Percentiles rank a stretch among this genome's conserved stretches.
Evolutionary conservation across 2,329 filamentous ascomycete species (phyloP).

Genomic region (Xylariaceae sp.): DNA sequence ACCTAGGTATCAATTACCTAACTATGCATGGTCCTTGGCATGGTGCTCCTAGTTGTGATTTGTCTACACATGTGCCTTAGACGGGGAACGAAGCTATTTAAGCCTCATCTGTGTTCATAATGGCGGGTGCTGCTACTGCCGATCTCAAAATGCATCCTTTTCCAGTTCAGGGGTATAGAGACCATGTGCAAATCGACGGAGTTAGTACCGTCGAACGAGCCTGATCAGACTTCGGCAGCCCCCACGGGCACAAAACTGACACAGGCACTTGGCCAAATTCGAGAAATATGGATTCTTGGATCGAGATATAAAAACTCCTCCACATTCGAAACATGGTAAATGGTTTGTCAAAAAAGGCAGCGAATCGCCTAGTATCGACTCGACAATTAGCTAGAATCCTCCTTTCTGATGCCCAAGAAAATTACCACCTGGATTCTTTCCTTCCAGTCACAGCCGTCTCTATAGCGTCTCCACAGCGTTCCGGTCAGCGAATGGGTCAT

Average conservation of each 20-base stretch:
- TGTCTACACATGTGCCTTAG: background rate
- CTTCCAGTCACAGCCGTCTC: constrained; percentile 38
- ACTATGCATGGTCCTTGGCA: background rate
- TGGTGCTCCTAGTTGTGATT: background rate
- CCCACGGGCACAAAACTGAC: background rate
- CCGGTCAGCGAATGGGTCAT: constrained; percentile 81
- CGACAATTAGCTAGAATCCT: background rate
- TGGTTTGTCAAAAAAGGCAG: no score
- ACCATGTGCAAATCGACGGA: background rate
- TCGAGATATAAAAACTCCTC: background rate
- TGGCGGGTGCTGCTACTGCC: background rate
- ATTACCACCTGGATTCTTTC: constrained; percentile 35
- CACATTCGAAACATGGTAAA: background rate
- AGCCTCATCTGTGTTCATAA: background rate
- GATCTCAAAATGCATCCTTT: background rate
- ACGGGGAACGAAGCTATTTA: background rate
- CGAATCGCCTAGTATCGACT: background rate
- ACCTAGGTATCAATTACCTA: no score
- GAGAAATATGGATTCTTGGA: background rate
- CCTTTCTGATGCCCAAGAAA: background rate
- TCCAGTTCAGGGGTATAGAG: no score
- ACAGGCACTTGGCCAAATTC: background rate
- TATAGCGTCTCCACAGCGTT: constrained; percentile 64
- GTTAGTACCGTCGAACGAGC: no score
- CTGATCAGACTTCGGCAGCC: background rate